A percentile compares a stretch with the other conserved stretches of the same genome.
phyloP scores from a whole-genome alignment of 805 yeast species.

The Myxozyma mucilagina region DNA sequence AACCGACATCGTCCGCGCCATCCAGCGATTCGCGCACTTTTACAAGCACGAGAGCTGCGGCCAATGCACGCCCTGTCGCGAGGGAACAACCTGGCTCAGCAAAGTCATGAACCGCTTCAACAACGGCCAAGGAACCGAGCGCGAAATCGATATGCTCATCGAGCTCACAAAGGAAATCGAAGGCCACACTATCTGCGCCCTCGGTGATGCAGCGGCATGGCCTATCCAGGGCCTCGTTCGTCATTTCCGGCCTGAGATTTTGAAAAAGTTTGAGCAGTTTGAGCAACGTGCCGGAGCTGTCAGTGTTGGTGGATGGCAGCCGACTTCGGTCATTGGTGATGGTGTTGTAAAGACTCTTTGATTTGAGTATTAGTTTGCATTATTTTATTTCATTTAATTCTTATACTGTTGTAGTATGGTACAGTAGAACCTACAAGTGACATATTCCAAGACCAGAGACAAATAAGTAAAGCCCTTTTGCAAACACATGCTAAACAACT shows the following conservation, averaged over 20 bases:
- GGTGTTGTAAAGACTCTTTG: slow-evolving; percentile 66
- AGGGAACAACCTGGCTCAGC: slow-evolving; percentile 83
- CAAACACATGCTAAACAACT: too few relatives aligned
- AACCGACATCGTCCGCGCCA: slow-evolving; percentile 81
- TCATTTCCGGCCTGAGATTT: slow-evolving; percentile 80
- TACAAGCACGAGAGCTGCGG: slow-evolving; percentile 94
- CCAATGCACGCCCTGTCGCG: slow-evolving; percentile 93
- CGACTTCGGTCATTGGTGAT: slow-evolving; percentile 55
- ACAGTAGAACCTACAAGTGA: too few relatives aligned
- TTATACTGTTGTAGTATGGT: too few relatives aligned
- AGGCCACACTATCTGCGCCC: slow-evolving; percentile 89
- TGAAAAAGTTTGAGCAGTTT: slow-evolving; percentile 69
- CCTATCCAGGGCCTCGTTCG: slow-evolving; percentile 87
- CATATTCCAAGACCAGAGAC: too few relatives aligned
- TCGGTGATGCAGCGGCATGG: slow-evolving; percentile 94
- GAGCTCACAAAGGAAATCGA: slow-evolving; percentile 86
- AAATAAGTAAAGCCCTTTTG: too few relatives aligned
- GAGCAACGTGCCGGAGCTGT: slow-evolving; percentile 52
- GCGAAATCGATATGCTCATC: slow-evolving; percentile 80
- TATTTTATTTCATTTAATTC: too few relatives aligned
- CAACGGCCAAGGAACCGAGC: slow-evolving; percentile 74
- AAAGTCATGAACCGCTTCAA: slow-evolving; percentile 83
- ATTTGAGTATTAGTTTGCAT: too few relatives aligned
- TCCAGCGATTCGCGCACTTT: slow-evolving; percentile 79
- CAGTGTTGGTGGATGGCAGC: slow-evolving; percentile 77